Conservation (phyloP, 1,284 basidiomycete species). For the Sanghuangporus weigelae region DNA sequence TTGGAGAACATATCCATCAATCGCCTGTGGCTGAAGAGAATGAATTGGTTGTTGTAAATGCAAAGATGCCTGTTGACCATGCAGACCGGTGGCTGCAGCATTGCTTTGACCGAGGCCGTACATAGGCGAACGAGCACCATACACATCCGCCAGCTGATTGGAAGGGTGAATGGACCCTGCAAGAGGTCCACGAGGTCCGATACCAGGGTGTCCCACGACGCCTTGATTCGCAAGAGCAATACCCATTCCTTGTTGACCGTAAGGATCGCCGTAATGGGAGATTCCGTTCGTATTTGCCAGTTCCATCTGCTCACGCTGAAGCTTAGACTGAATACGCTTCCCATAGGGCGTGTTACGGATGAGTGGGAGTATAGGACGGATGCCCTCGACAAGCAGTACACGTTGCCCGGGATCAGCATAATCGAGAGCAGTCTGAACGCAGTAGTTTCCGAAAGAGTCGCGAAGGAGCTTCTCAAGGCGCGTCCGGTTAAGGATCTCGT, state of each 20-base stretch:
- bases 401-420: conserved; percentile 91
- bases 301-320: conserved; percentile 87
- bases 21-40: conserved; percentile 57
- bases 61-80: conserved; percentile 41
- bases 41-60: conserved; percentile 47
- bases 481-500: conserved; percentile 92
- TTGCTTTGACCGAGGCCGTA: conserved; percentile 45
- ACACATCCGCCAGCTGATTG: conserved; percentile 62
- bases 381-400: conserved; percentile 84
- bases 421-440: conserved; percentile 91
- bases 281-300: conserved; percentile 29
- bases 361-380: conserved; percentile 92
- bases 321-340: conserved; percentile 95
- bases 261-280: conserved; percentile 37
- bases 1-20: conserved; percentile 76
- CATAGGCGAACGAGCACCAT: conserved; percentile 54
- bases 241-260: conserved; percentile 54
- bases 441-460: conserved; percentile 94
- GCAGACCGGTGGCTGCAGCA: conserved; percentile 36
- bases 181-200: conserved; percentile 47
- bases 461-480: conserved; percentile 93
- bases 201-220: conserved; percentile 33
- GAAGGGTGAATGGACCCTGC: conserved; percentile 42
- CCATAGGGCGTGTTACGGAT: conserved; percentile 98
- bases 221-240: conserved; percentile 53